A percentile compares a stretch with the other conserved stretches of the same genome.
These are phyloP conservation scores for Dioszegia crocea DNA, from an alignment of 768 basidiomycete species.

Conservation along the genomic window DNA sequence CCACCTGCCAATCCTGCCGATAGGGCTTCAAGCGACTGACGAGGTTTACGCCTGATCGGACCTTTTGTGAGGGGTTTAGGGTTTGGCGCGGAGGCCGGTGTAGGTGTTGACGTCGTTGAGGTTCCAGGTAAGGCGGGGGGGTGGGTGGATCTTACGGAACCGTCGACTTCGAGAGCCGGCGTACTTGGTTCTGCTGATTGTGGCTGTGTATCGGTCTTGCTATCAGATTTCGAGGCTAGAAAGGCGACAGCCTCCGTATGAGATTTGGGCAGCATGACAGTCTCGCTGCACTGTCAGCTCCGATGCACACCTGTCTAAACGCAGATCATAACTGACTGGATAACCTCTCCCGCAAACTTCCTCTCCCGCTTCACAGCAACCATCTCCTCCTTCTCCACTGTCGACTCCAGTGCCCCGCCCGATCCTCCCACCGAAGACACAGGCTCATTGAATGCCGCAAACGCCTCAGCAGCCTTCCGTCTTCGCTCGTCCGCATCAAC, in stretches of 20 bases:
- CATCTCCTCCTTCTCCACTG: constrained; percentile 10
- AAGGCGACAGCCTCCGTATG: constrained; percentile 41
- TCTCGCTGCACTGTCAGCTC: constrained; percentile 32
- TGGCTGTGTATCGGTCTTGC: too few relatives aligned
- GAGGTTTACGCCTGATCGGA: constrained; percentile 33
- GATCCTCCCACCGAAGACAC: neutral
- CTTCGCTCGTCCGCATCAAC: constrained; percentile 19
- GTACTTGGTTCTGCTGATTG: too few relatives aligned
- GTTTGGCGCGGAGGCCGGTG: neutral
- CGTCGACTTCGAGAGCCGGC: neutral
- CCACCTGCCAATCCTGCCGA: constrained; percentile 38
- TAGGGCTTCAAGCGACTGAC: constrained; percentile 43
- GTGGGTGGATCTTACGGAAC: too few relatives aligned
- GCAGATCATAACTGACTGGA: constrained; percentile 27
- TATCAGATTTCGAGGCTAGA: constrained; percentile 6
- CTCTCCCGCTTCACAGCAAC: constrained; percentile 37
- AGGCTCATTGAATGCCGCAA: constrained; percentile 22
- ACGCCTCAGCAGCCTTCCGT: constrained; percentile 23
- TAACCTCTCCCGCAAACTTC: constrained; percentile 42
- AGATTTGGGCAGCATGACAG: constrained; percentile 19
- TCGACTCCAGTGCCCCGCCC: neutral
- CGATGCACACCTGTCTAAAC: neutral
- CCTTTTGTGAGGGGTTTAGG: constrained; percentile 3
- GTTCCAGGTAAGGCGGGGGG: neutral
- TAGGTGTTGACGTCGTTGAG: constrained; percentile 2